phyloP scores from a whole-genome alignment of 441 rosid genomes.

The Erodium chrysanthum region DNA sequence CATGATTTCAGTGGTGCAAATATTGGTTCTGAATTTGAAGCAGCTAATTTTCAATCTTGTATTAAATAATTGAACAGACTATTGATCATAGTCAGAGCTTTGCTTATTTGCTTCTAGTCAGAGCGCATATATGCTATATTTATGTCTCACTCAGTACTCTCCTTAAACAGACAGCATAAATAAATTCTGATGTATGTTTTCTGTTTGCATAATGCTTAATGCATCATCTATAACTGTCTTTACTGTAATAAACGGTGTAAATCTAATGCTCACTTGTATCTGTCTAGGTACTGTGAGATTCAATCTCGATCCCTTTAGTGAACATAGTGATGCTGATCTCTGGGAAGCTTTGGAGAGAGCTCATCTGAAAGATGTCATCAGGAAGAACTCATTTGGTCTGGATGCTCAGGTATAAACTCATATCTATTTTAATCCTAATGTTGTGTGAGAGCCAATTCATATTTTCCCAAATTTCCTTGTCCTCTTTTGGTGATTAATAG shows the following conservation, averaged over 20 bases:
- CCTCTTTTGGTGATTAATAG: neutral
- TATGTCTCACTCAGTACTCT: neutral
- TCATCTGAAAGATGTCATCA: slow-evolving; percentile 69
- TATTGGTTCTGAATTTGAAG: neutral
- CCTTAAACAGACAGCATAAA: neutral
- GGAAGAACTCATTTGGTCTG: slow-evolving; percentile 68
- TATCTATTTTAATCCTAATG: neutral
- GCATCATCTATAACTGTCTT: neutral
- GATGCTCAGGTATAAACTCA: slow-evolving; percentile 55
- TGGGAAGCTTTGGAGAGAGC: slow-evolving; percentile 96
- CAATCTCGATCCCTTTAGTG: slow-evolving; percentile 89
- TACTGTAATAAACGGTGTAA: neutral
- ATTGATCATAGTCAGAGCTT: no score
- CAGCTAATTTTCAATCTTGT: neutral
- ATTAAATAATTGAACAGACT: no score
- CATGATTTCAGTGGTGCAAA: neutral
- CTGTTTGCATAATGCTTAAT: neutral
- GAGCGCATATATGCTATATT: neutral
- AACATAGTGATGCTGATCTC: slow-evolving; percentile 80
- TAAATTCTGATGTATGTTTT: neutral
- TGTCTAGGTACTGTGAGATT: slow-evolving; percentile 73
- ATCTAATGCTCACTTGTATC: slow-evolving; percentile 2
- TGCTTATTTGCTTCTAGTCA: neutral
- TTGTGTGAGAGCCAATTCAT: neutral
- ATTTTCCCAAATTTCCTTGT: neutral